Base-by-base conservation (phyloP, 2,329 filamentous ascomycete species). In the Ophiocordyceps camponoti-saundersi region DNA sequence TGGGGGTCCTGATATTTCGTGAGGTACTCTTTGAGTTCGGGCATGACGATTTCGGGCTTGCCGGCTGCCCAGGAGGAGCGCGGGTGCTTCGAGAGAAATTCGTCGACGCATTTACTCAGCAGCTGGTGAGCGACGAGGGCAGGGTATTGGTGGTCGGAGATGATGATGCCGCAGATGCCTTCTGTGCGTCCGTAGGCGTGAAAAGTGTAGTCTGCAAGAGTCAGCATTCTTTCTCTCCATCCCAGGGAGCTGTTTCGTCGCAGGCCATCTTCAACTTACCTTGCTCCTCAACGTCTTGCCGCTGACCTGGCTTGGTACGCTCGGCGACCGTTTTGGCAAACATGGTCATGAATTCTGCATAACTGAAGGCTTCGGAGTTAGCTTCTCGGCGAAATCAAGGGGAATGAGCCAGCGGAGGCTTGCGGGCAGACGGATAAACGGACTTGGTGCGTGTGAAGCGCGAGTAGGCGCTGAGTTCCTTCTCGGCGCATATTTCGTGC, bases 281-380 rank as follows among this genome's bases (percentile, higher is more conserved):
- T 69, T 88, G 77, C 64, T 92, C 80, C 65, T 93, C 83, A 48
- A 94, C 80, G 61, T 88, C 85, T 65, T 93, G 85, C 61, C 86
- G 74, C 65, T 88, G 80, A 47, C 84, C 87, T n/a, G 82, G 77
- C 50, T 72, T 72, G 50, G 87, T 95, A 56, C 85, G 76, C 66
- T 93, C 85, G 51, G 90, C 90, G 44, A 95, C 82, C 18, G 84
- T 90, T 66, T 86, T 86, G 64, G 79, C 77, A 69, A 93, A 90
- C 57, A 95, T 71, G 48, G 79, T 83, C 80, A 94, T 85, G 72
- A 93, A 78, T 54, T 75, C 69, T 59, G 66, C 70, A 70, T 72
- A 65, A 53, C 63, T 65, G 46, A 29, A 45, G 12, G 44, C 29
- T 39, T 36, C 45, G 49, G 36, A 48, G 54, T 52, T 45, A 45